Conservation (phyloP, 2,329 filamentous ascomycete genomes). For the Penicillium sp. region DNA sequence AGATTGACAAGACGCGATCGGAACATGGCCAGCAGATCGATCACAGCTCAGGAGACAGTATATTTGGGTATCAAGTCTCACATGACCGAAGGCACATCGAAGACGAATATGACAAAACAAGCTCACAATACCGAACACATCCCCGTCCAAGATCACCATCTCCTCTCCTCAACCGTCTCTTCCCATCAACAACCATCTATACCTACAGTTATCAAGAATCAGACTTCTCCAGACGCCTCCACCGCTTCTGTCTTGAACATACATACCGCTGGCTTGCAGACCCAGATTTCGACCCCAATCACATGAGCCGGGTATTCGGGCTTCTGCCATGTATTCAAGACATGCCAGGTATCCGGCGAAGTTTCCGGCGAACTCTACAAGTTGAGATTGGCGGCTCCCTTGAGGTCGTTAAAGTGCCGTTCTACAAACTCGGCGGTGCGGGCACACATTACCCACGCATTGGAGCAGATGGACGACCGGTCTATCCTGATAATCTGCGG, state of each 20-base stretch:
- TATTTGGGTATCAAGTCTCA: conserved; percentile 17
- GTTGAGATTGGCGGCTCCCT: conserved; percentile 20
- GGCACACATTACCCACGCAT: conserved; percentile 59
- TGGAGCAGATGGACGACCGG: conserved; percentile 35
- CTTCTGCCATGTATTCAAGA: conserved; percentile 25
- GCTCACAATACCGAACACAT: neutral
- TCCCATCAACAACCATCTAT: conserved; percentile 25
- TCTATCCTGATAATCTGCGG: conserved; percentile 31
- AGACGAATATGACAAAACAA: neutral
- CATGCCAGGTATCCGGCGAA: conserved; percentile 17
- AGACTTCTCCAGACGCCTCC: conserved; percentile 67
- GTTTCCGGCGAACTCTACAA: conserved; percentile 13
- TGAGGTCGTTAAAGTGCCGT: conserved; percentile 21
- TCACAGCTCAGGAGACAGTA: neutral
- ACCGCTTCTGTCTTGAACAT: conserved; percentile 61
- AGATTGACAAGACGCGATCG: conserved; percentile 7
- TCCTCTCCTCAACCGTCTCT: conserved; percentile 21
- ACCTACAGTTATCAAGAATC: conserved; percentile 64
- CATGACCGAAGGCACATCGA: neutral
- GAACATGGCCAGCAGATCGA: neutral
- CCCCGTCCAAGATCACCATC: conserved; percentile 14
- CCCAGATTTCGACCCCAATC: conserved; percentile 14
- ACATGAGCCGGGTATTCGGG: conserved; percentile 23
- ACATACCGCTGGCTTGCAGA: conserved; percentile 56
- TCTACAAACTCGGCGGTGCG: conserved; percentile 55